phyloP scores from a whole-genome alignment of 352 stramenopile genomes.

The Phytopythium cucurbitacearum region DNA sequence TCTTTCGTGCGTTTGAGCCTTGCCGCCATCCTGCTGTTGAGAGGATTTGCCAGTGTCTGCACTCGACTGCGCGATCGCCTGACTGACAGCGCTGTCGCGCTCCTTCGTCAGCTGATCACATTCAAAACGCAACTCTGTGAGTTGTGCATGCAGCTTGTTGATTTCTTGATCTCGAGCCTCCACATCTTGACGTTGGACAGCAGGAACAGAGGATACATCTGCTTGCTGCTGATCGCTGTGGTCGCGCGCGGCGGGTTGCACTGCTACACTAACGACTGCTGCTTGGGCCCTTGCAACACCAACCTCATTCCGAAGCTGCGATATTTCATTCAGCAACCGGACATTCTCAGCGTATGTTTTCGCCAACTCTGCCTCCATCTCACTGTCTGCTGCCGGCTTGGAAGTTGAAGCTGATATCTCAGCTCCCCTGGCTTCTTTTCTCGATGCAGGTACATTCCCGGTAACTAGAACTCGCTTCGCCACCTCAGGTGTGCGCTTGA shows the following conservation, averaged over 20 bases:
- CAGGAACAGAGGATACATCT: no score
- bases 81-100: background rate
- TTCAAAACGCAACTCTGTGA: background rate
- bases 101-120: conserved; percentile 1
- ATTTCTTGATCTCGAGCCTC: background rate
- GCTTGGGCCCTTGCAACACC: conserved; percentile 13
- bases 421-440: background rate
- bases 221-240: no score
- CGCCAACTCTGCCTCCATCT: conserved; percentile 17
- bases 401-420: background rate
- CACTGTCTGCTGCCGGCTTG: background rate
- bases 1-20: no score
- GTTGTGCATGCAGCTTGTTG: background rate
- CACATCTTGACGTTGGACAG: no score
- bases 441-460: background rate
- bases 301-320: conserved; percentile 27
- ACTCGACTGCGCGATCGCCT: no score
- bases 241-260: no score
- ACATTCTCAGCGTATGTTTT: conserved; percentile 23
- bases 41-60: no score
- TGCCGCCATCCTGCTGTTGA: no score
- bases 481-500: conserved; percentile 55
- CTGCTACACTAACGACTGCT: background rate
- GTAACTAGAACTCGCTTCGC: conserved; percentile 28
- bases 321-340: conserved; percentile 28